Base-by-base conservation (phyloP, 352 stramenopile species). In the Pythium aphanidermatum region DNA sequence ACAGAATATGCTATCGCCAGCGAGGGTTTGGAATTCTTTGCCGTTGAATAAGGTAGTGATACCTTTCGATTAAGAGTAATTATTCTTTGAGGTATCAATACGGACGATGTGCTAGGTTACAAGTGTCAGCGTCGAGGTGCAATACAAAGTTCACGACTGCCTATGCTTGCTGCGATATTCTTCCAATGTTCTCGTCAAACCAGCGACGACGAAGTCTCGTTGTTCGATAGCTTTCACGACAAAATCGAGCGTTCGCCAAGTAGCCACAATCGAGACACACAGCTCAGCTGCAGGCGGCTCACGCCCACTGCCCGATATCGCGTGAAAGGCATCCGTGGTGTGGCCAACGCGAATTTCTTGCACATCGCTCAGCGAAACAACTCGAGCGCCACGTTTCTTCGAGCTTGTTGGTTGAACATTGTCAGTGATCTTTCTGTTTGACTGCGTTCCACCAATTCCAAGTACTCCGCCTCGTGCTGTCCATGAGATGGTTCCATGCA, bases 211-310 rank as follows among this genome's bases (percentile, higher is more conserved):
- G 28, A 84, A 86, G 7, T 78, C 63, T 35, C 68, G 74, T 50
- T 90, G 74, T 10, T 36, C 60, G 14, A 50, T 21, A 14, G 59
- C 52, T 29, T 82, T 67, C 12, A 83, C 49, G 5, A 74, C 70
- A 19, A 90, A 31, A 26, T 87, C 74, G 17, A 91, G 61, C 7
- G 75, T 84, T 58, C 75, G 64, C 65, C 64, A 78, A 14, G 59
- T 41, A n/a, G 62, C 77, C 13, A 86, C 50, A 26, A 89, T 64
- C 13, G 74, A 87, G 16, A 87, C 34, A 34, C 78, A 90, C 23
- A 69, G 46, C 5, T 77, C 63, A 0, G 60, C 42, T 7, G 49
- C 31, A 14, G 63, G 67, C 13, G 43, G 23, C 0, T 58, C 36
- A 25, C 65, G 72, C 2, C 59, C 43, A n/a, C 69, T 65, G 14